Evolutionary conservation across 805 yeast genomes (phyloP).

Genomic region (Pichia gijzeniarum): DNA sequence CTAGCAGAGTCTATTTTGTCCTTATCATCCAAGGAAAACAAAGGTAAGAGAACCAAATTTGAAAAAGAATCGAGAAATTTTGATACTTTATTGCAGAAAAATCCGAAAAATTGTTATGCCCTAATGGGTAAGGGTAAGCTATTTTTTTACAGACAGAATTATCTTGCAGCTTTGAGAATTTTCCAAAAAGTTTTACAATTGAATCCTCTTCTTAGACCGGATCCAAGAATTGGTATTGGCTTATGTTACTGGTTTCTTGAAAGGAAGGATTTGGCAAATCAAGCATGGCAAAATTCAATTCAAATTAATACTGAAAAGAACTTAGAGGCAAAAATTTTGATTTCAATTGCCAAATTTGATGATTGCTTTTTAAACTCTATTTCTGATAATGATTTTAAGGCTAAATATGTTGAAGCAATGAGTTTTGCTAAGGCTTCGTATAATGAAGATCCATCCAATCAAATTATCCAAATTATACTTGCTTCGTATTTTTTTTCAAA

Average conservation of each 20-base stretch:
- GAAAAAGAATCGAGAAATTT: constrained; percentile 68
- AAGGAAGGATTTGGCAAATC: constrained; percentile 67
- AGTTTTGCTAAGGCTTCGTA: constrained; percentile 38
- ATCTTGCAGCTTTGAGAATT: constrained; percentile 62
- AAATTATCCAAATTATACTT: constrained; percentile 58
- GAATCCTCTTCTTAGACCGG: constrained; percentile 78
- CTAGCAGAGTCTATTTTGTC: constrained; percentile 62
- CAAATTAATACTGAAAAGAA: constrained; percentile 52
- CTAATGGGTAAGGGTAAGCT: constrained; percentile 80
- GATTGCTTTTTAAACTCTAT: constrained; percentile 49
- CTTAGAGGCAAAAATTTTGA: constrained; percentile 54
- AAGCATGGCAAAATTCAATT: constrained; percentile 77
- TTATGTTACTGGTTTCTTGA: constrained; percentile 86
- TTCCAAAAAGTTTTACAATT: constrained; percentile 77
- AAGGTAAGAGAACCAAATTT: constrained; percentile 49
- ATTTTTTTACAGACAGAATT: constrained; percentile 64
- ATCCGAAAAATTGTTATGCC: constrained; percentile 66
- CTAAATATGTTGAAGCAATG: constrained; percentile 54
- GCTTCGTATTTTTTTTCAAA: constrained; percentile 69
- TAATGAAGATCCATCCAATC: constrained; percentile 40
- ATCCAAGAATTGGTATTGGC: constrained; percentile 93
- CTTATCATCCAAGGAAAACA: constrained; percentile 60
- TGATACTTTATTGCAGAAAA: constrained; percentile 50
- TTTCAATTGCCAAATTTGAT: constrained; percentile 65
- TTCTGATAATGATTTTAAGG: constrained; percentile 55